These are phyloP conservation scores for Globisporangium rhizosaccharum DNA, from an alignment of 352 stramenopile genomes.

Conservation along the genomic window DNA sequence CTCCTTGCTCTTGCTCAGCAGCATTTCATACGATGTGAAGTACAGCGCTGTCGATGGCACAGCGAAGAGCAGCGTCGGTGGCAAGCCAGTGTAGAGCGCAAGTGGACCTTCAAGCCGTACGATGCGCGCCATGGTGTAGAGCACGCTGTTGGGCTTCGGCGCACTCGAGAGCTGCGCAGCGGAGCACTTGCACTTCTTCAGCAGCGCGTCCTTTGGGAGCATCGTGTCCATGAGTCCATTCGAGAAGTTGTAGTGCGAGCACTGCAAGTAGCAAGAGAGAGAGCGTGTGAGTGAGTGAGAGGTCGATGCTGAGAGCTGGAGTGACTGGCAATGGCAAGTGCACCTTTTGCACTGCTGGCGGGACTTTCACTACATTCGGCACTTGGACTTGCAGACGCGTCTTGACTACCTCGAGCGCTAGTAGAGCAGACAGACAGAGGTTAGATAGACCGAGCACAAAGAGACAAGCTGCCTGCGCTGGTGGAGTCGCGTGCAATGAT, in stretches of 20 bases:
- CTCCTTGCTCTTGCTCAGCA: conserved; percentile 33
- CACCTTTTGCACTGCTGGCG: conserved; percentile 46
- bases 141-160: conserved; percentile 36
- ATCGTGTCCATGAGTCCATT: conserved; percentile 83
- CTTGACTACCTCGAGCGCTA: conserved; percentile 84
- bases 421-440: background rate
- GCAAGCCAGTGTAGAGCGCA: conserved; percentile 76
- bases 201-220: conserved; percentile 53
- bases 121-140: conserved; percentile 66
- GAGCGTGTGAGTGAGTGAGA: background rate
- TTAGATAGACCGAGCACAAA: background rate
- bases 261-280: conserved; percentile 16
- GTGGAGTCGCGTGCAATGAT: background rate
- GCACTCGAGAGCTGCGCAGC: conserved; percentile 35
- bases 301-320: background rate
- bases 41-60: conserved; percentile 93
- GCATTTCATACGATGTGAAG: conserved; percentile 90
- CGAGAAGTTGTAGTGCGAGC: conserved; percentile 71
- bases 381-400: conserved; percentile 75
- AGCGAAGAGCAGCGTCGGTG: conserved; percentile 88
- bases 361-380: conserved; percentile 42
- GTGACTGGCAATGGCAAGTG: background rate
- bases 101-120: conserved; percentile 49
- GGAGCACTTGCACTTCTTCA: conserved; percentile 49
- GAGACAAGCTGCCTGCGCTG: background rate